Evolutionary conservation across 768 basidiomycete genomes (phyloP).

Genomic region (Mycena capillaripes): DNA sequence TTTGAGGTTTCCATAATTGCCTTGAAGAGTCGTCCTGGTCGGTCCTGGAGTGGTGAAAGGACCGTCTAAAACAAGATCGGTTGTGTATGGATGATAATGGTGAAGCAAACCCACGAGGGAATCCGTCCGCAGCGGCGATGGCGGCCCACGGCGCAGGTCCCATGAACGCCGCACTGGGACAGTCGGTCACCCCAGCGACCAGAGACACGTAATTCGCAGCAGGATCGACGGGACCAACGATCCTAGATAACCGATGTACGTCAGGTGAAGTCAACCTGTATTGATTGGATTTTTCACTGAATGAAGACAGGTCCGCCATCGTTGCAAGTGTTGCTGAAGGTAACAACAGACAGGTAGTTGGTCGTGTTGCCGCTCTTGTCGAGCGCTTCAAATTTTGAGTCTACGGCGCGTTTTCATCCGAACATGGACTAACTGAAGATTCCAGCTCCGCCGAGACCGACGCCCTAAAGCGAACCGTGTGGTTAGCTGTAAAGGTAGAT

Average conservation of each 20-base stretch:
- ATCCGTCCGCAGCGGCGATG: constrained; percentile 17
- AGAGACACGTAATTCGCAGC: not conserved
- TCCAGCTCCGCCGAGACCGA: constrained; percentile 6
- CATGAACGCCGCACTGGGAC: not conserved
- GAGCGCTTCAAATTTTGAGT: not conserved
- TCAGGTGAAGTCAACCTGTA: not conserved
- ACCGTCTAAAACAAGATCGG: not conserved
- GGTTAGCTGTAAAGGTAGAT: not conserved
- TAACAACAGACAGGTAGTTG: constrained; percentile 18
- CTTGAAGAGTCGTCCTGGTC: constrained; percentile 3
- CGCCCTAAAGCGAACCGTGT: not conserved
- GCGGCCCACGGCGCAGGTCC: constrained; percentile 7
- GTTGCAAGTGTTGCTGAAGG: constrained; percentile 15
- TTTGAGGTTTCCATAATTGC: constrained; percentile 9
- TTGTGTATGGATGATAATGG: not conserved
- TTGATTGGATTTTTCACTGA: not conserved
- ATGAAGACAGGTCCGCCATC: constrained; percentile 23
- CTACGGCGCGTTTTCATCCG: too few species aligned
- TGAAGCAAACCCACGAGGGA: constrained; percentile 1
- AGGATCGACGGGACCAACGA: constrained; percentile 5
- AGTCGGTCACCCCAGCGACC: not conserved
- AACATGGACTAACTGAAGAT: constrained; percentile 20
- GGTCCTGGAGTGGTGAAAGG: constrained; percentile 13
- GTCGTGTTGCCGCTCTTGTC: constrained; percentile 4
- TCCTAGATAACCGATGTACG: not conserved